Base-by-base conservation (phyloP, 176 grass and related monocot genomes). In the Tillandsia leiboldiana region DNA sequence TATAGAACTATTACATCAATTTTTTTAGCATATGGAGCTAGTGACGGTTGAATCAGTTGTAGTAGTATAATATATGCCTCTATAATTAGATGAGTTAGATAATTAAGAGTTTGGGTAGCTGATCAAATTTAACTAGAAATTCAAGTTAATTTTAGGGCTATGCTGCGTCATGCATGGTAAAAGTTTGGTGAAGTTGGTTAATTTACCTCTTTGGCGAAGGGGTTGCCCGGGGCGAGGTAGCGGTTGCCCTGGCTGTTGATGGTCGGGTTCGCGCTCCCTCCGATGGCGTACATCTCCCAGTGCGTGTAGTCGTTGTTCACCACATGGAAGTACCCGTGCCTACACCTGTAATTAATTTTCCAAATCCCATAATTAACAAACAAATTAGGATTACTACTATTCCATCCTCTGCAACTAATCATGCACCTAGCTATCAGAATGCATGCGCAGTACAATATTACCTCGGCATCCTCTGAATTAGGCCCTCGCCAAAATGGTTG, bases 181-280 rank as follows among this genome's bases (percentile, higher is more conserved):
- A 33, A 0, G 4, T 33, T 33, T 59, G 56, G n/a, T 63, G 12
- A 29, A 8, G 9, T 59, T 24, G 24, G 53, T 17, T 11, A 24
- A 24, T 24, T n/a, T 77, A 80, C 82, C 76, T 85, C 77, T 75
- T 85, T 85, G 49, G 77, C 72, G 11, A 72, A 80, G 12, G 72
- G 77, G 54, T 84, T 66, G 9, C 1, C 15, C 0, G 75, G 75
- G 56, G 82, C 82, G 49, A 79, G 71, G 52, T 84, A 84, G 42
- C 82, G 58, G 68, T 84, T 84, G 51, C 82, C 82, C 54, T 84
- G 76, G 68, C 82, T 84, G 48, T 84, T 84, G 48, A 84, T 84
- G 70, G 82, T 79, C 2, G 82, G 82, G 1, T 79, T 56, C 23
- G 82, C 75, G 49, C 82, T 84, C 12, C 82, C 82, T 4, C 82